phyloP scores from a whole-genome alignment of 2,329 filamentous ascomycete genomes.

The Sporothrix inflata region DNA sequence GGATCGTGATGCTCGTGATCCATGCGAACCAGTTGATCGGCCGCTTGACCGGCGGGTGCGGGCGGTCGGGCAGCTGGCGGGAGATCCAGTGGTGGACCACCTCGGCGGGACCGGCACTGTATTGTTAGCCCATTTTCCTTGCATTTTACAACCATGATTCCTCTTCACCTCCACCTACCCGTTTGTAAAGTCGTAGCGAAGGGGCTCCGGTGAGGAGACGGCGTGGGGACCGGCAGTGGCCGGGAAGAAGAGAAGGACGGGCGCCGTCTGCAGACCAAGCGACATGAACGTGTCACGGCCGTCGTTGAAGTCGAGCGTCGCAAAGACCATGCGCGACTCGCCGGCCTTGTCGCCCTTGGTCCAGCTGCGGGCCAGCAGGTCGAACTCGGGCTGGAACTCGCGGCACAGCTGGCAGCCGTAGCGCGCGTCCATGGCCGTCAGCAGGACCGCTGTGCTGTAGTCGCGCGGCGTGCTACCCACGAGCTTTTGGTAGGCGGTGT shows the following conservation, averaged over 20 bases:
- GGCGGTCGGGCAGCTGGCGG: constrained; percentile 75
- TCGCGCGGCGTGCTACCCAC: constrained; percentile 76
- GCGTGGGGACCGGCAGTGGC: constrained; percentile 83
- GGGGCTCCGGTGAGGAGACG: constrained; percentile 66
- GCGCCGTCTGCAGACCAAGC: constrained; percentile 93
- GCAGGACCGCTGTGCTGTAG: constrained; percentile 78
- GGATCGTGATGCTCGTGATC: constrained; percentile 66
- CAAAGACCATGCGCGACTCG: constrained; percentile 75
- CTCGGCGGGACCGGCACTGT: constrained; percentile 74
- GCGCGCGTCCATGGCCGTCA: constrained; percentile 82
- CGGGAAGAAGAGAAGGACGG: constrained; percentile 83
- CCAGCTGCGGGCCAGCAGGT: constrained; percentile 85
- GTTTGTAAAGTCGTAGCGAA: constrained; percentile 81
- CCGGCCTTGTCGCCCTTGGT: constrained; percentile 77
- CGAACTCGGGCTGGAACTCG: constrained; percentile 94
- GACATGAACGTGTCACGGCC: constrained; percentile 85
- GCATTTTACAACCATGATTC: not conserved
- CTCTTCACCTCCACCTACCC: constrained; percentile 59
- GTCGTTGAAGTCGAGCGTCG: constrained; percentile 83
- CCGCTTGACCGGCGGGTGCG: constrained; percentile 76
- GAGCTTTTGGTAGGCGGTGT: constrained; percentile 73
- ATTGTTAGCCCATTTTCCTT: not conserved
- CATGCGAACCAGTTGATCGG: constrained; percentile 87
- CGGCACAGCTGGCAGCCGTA: constrained; percentile 86
- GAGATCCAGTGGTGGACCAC: constrained; percentile 77